Percentiles rank a stretch among this genome's conserved stretches.
Conservation (phyloP, 805 yeast genomes). For the Cyberlindnera misumaiensis region DNA sequence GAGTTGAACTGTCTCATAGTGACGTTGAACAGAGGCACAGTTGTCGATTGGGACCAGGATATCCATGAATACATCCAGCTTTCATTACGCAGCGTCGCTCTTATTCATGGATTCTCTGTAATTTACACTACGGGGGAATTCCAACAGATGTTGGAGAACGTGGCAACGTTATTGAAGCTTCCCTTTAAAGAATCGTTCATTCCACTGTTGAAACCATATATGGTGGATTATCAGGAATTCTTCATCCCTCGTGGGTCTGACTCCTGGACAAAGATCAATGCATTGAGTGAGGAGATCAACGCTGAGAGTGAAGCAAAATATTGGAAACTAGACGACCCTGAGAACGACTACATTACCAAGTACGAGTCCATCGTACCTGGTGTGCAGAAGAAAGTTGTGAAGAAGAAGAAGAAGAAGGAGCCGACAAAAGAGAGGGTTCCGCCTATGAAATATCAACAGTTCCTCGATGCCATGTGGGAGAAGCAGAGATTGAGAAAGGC, state of each 20-base stretch:
- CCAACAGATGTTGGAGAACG: conserved; percentile 1
- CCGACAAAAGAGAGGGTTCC: neutral
- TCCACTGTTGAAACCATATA: neutral
- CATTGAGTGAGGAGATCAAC: conserved; percentile 29
- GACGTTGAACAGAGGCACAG: conserved; percentile 6
- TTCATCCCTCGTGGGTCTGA: conserved; percentile 46
- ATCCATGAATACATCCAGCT: conserved; percentile 29
- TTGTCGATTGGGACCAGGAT: conserved; percentile 15
- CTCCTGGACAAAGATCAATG: conserved; percentile 41
- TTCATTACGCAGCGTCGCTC: conserved; percentile 18
- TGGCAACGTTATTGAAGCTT: conserved; percentile 6
- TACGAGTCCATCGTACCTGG: conserved; percentile 17
- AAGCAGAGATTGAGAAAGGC: neutral
- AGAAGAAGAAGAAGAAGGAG: neutral
- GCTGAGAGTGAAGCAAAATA: conserved; percentile 12
- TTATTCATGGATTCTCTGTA: conserved; percentile 6
- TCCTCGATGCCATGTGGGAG: conserved; percentile 3
- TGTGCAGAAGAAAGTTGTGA: neutral
- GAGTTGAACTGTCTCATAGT: conserved; percentile 3
- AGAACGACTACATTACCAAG: conserved; percentile 10
- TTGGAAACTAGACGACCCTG: conserved; percentile 25
- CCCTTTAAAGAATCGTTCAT: conserved; percentile 3
- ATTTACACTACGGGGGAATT: conserved; percentile 7
- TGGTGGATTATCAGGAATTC: conserved; percentile 19
- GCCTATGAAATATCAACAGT: conserved; percentile 3